phyloP scores from a whole-genome alignment of 1,284 basidiomycete genomes.

The Pseudozyma tsukubaensis region DNA sequence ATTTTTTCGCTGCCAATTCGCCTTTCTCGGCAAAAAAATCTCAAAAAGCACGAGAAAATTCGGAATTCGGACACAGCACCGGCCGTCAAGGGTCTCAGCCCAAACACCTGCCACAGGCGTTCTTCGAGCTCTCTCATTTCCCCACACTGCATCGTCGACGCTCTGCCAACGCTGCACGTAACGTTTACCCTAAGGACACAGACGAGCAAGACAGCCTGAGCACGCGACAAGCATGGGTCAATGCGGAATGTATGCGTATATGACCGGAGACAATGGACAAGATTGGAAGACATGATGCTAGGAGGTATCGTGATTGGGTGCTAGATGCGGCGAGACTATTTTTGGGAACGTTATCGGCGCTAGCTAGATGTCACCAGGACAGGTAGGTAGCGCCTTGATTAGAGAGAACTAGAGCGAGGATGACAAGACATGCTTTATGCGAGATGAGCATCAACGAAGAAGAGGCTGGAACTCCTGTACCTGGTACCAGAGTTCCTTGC shows the following conservation, averaged over 20 bases:
- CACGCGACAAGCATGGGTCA: no score
- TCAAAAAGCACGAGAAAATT: constrained; percentile 11
- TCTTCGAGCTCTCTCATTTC: no score
- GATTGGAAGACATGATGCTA: background rate
- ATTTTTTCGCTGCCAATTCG: constrained; percentile 15
- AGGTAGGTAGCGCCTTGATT: constrained; percentile 1
- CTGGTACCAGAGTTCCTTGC: constrained; percentile 62
- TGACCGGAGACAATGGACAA: no score
- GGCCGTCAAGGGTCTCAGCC: constrained; percentile 2
- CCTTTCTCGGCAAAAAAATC: constrained; percentile 10
- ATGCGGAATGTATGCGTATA: no score
- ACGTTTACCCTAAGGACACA: no score
- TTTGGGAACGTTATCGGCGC: no score
- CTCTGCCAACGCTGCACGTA: no score
- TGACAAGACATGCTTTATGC: background rate
- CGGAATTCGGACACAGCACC: no score
- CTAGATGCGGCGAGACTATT: no score
- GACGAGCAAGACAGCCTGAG: no score
- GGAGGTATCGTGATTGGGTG: background rate
- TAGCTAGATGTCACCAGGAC: constrained; percentile 3
- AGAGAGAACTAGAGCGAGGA: constrained; percentile 1
- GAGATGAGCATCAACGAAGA: constrained; percentile 33
- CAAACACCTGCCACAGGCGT: background rate
- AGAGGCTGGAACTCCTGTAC: constrained; percentile 55
- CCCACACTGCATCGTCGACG: no score